Base-by-base conservation (phyloP, 2,329 filamentous ascomycete species). In the Pseudocercospora eumusae region DNA sequence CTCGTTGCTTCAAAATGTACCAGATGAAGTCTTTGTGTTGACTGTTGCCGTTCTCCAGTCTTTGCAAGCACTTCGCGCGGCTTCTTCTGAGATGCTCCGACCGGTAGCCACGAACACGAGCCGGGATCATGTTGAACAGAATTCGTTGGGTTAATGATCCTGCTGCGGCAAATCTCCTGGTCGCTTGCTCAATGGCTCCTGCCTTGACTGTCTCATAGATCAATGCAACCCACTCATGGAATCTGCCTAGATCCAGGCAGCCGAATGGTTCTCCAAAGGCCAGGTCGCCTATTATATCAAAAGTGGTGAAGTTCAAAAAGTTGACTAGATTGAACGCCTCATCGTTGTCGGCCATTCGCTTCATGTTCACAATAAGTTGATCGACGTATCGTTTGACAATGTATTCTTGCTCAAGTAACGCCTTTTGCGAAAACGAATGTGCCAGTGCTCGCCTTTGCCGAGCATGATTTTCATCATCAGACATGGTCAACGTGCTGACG, bases 391-490 rank as follows among this genome's bases (percentile, higher is more conserved):
- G 59, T 49, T 75, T 73, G 11, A 80, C 67, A 0, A 79, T 62
- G 3, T 66, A 59, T 62, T 79, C 76, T 61, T 80, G 79, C 20
- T 73, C 69, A 2, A 70, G 70, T 21, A 81, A 63, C 1, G 77
- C 78, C 52, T 75, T 75, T 44, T 78, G 76, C 13, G 73, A 75
- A 61, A 81, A 80, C 1, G 77, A 74, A 50, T 78, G 73, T 0
- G 75, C 68, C 1, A 79, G 70, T 11, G 75, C 70, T 40, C 75
- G 70, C 31, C 78, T 69, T 61, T 74, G 71, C 18, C 77, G 70
- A 9, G 73, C 70, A 68, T 80, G 77, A 61, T 74, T 69, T 15
- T 71, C 68, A 56, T 78, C 74, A n/a, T 75, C 71, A 6, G 77
- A 65, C 56, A 57, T 64, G 33, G 75, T 62, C 56, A 77, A 66